Percentiles rank a stretch among this genome's conserved stretches.
Conservation (phyloP, 2,329 filamentous ascomycete species). For the Ceratocystis cubensis region DNA sequence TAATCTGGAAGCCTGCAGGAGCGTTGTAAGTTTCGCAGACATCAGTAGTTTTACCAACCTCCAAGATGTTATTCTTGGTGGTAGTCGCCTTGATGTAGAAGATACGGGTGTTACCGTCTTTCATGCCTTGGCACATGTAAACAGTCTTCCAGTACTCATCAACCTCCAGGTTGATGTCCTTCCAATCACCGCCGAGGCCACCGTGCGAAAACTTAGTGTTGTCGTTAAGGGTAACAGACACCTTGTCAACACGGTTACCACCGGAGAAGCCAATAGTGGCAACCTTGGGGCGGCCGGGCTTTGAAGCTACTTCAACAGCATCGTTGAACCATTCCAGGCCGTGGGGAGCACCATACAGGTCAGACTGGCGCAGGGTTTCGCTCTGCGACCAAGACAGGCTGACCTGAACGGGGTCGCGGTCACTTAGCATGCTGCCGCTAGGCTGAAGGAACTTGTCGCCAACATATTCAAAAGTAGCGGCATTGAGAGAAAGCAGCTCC, state of each 20-base stretch:
- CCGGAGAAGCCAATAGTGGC: slow-evolving; percentile 37
- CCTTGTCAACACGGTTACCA: slow-evolving; percentile 37
- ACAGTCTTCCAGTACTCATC: slow-evolving; percentile 39
- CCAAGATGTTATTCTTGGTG: slow-evolving; percentile 35
- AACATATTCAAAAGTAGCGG: slow-evolving; percentile 43
- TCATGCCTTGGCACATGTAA: slow-evolving; percentile 38
- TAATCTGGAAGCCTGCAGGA: slow-evolving; percentile 38
- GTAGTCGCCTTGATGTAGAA: slow-evolving; percentile 46
- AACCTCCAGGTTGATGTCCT: slow-evolving; percentile 2
- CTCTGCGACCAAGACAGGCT: slow-evolving; percentile 37
- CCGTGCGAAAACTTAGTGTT: slow-evolving; percentile 41
- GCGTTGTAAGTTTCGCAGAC: slow-evolving; percentile 37
- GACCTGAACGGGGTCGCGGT: slow-evolving; percentile 52
- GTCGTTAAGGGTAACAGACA: slow-evolving; percentile 36
- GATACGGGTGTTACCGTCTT: slow-evolving; percentile 35
- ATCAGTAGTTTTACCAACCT: slow-evolving; percentile 34
- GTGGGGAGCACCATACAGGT: slow-evolving; percentile 37
- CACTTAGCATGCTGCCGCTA: slow-evolving; percentile 45
- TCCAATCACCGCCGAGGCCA: slow-evolving; percentile 37
- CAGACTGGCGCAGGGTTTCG: slow-evolving; percentile 32
- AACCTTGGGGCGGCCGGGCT: slow-evolving; percentile 27
- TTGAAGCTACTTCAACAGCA: slow-evolving; percentile 30
- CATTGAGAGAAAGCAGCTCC: slow-evolving; percentile 34
- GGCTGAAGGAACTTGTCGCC: slow-evolving; percentile 43
- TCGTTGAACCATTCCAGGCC: slow-evolving; percentile 44